phyloP scores from a whole-genome alignment of 495 filamentous ascomycete species.

The Penicillium paxilli region DNA sequence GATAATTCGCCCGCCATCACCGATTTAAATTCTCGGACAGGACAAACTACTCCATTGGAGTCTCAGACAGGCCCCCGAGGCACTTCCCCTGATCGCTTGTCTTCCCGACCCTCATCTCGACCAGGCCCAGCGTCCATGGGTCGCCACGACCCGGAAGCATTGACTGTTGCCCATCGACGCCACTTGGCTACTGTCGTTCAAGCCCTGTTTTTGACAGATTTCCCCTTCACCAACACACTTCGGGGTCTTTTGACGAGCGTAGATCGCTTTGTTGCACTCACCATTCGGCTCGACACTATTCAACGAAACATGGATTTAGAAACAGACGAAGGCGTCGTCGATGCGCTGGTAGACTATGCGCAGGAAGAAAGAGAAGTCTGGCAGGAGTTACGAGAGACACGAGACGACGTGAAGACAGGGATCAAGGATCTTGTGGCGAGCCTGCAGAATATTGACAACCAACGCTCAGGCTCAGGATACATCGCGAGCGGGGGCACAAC shows the following conservation, averaged over 20 bases:
- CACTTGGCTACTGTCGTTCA: conserved; percentile 68
- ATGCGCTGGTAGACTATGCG: conserved; percentile 66
- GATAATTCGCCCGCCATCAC: conserved; percentile 13
- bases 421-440: conserved; percentile 62
- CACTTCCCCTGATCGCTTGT: conserved; percentile 1
- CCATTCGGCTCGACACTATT: conserved; percentile 67
- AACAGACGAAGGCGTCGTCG: conserved; percentile 73
- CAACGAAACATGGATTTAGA: conserved; percentile 76
- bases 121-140: conserved; percentile 29
- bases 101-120: conserved; percentile 12
- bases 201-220: conserved; percentile 69
- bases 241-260: conserved; percentile 68
- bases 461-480: conserved; percentile 35
- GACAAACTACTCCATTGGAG: conserved; percentile 36
- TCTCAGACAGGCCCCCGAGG: conserved; percentile 6
- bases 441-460: conserved; percentile 60
- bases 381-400: conserved; percentile 49
- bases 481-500: conserved; percentile 16
- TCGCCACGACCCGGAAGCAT: conserved; percentile 77
- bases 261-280: conserved; percentile 75
- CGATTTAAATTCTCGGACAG: conserved; percentile 35
- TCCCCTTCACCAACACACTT: conserved; percentile 67
- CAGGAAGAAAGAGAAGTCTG: conserved; percentile 66
- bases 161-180: conserved; percentile 72
- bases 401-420: conserved; percentile 40